Evolutionary conservation across 2,329 filamentous ascomycete genomes (phyloP).

Genomic region (Alternaria sp.): DNA sequence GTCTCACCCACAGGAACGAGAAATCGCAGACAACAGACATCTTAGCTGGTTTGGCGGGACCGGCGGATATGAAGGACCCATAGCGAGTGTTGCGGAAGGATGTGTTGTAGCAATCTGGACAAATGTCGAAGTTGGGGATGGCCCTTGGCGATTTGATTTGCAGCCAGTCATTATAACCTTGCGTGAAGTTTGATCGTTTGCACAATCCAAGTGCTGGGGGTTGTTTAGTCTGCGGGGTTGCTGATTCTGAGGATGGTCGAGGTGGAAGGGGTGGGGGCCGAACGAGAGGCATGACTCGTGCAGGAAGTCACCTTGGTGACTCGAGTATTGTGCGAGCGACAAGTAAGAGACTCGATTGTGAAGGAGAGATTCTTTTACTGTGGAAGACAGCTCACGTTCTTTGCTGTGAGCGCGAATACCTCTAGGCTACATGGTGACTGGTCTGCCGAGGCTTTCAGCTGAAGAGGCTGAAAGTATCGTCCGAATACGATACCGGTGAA

Average conservation of each 20-base stretch:
- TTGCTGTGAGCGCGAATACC: not conserved
- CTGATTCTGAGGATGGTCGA: slow-evolving; percentile 3
- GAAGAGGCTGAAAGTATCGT: slow-evolving; percentile 6
- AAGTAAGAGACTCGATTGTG: not conserved
- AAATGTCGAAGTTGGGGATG: slow-evolving; percentile 25
- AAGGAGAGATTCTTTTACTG: not conserved
- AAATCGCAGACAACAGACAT: slow-evolving; percentile 17
- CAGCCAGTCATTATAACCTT: slow-evolving; percentile 20
- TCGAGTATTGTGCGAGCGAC: not conserved
- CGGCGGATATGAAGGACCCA: slow-evolving; percentile 12
- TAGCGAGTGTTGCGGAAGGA: slow-evolving; percentile 24
- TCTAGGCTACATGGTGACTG: not conserved
- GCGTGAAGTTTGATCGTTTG: slow-evolving; percentile 9
- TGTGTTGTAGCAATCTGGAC: slow-evolving; percentile 25
- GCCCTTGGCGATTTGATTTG: slow-evolving; percentile 14
- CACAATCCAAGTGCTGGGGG: slow-evolving; percentile 14
- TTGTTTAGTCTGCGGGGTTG: not conserved
- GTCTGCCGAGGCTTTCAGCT: slow-evolving; percentile 3
- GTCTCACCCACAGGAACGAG: slow-evolving; percentile 21
- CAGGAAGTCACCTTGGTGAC: not conserved
- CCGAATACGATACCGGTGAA: slow-evolving; percentile 20
- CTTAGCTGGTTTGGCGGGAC: slow-evolving; percentile 15
- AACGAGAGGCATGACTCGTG: slow-evolving; percentile 19
- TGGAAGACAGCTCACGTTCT: not conserved
- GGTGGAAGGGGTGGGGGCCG: slow-evolving; percentile 9